Percentiles rank a stretch among this genome's conserved stretches.
Conservation (phyloP, 2,329 filamentous ascomycete genomes). For the Hypoxylon sp. region DNA sequence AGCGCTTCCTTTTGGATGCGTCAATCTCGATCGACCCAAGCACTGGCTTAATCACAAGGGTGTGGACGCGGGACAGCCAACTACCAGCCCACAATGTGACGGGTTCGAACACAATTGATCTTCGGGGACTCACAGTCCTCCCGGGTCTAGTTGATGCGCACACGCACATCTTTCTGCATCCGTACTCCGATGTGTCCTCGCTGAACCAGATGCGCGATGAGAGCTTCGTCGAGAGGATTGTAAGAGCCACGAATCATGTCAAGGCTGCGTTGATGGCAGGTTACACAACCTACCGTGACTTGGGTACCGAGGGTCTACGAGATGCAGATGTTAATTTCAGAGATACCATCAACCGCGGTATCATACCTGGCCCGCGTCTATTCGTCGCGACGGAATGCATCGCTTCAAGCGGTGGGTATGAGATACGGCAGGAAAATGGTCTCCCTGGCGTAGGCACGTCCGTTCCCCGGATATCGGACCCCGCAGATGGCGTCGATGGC, state of each 20-base stretch:
- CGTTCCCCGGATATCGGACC: constrained; percentile 59
- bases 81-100: constrained; percentile 30
- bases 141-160: constrained; percentile 70
- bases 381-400: constrained; percentile 69
- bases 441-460: constrained; percentile 50
- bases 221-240: constrained; percentile 68
- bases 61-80: constrained; percentile 37
- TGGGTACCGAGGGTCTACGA: constrained; percentile 67
- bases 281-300: constrained; percentile 71
- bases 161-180: constrained; percentile 70
- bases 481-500: constrained; percentile 64
- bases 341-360: constrained; percentile 67
- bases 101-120: constrained; percentile 59
- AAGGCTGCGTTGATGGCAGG: constrained; percentile 68
- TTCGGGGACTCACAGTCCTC: constrained; percentile 66
- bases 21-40: constrained; percentile 45
- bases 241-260: constrained; percentile 68
- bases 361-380: constrained; percentile 68
- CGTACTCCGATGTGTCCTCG: constrained; percentile 56
- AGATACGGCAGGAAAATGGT: constrained; percentile 63
- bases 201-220: constrained; percentile 69
- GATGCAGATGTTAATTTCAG: constrained; percentile 66
- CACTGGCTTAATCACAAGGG: constrained; percentile 48
- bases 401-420: constrained; percentile 66
- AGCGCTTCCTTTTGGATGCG: constrained; percentile 43